Evolutionary conservation across 108 stramenopile species (phyloP).

Genomic region (Seminavis robusta): DNA sequence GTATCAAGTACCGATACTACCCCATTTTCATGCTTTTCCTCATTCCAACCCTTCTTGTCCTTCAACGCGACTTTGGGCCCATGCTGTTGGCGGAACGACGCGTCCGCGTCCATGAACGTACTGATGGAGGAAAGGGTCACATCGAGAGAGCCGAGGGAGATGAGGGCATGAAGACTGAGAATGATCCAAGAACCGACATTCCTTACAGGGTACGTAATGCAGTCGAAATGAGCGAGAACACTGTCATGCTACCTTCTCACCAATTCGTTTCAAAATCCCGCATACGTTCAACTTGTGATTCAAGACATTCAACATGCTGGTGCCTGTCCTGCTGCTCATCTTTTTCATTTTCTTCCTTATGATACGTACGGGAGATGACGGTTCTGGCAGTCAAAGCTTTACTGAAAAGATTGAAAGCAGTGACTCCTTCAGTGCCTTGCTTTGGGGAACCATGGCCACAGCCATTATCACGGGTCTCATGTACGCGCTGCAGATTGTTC

Average conservation of each 20-base stretch:
- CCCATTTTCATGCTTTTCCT: constrained; percentile 13
- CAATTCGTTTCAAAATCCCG: not conserved
- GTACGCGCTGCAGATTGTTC: constrained; percentile 50
- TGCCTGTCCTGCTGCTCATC: constrained; percentile 2
- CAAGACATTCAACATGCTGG: constrained; percentile 32
- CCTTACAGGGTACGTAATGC: constrained; percentile 27
- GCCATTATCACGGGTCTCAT: constrained; percentile 31
- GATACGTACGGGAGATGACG: constrained; percentile 45
- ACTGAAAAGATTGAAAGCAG: constrained; percentile 50
- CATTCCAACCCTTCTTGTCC: constrained; percentile 1
- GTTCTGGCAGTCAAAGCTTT: constrained; percentile 28
- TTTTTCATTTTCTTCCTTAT: constrained; percentile 56
- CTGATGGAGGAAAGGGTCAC: constrained; percentile 56
- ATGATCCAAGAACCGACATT: constrained; percentile 21
- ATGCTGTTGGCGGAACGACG: constrained; percentile 58
- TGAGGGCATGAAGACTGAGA: not conserved
- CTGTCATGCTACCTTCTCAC: constrained; percentile 3
- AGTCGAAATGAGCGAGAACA: not conserved
- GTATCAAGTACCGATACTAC: constrained; percentile 57
- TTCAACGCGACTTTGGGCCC: constrained; percentile 52
- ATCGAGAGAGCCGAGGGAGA: too few relatives aligned
- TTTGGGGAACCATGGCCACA: constrained; percentile 57
- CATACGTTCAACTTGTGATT: too few relatives aligned
- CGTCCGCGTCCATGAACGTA: constrained; percentile 35
- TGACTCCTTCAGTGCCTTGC: constrained; percentile 49